phyloP scores from a whole-genome alignment of 495 filamentous ascomycete species.

The Penicillium pulvis region DNA sequence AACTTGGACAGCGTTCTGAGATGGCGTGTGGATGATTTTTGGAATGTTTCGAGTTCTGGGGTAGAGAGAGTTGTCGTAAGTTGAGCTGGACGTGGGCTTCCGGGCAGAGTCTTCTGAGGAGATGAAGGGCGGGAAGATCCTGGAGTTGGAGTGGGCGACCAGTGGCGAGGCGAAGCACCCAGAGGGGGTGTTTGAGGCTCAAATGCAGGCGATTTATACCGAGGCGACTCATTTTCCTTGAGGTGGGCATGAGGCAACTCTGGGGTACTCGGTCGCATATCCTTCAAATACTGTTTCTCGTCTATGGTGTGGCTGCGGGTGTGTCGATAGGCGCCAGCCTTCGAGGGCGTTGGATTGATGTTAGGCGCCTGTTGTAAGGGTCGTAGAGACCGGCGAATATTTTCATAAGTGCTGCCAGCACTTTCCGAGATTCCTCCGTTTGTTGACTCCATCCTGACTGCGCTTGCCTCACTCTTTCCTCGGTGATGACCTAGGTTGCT shows the following conservation, averaged over 20 bases:
- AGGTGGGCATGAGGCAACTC: conserved; percentile 31
- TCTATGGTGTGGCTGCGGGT: conserved; percentile 47
- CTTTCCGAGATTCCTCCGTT: conserved; percentile 37
- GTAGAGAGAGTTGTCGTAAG: conserved; percentile 54
- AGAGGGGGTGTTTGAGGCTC: conserved; percentile 37
- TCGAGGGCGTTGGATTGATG: conserved; percentile 38
- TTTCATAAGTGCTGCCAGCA: conserved; percentile 63
- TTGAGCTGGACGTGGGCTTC: conserved; percentile 41
- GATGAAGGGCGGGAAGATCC: conserved; percentile 39
- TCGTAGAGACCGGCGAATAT: conserved; percentile 73
- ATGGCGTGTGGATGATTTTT: conserved; percentile 84
- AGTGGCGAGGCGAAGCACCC: conserved; percentile 34
- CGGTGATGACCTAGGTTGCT: conserved; percentile 63
- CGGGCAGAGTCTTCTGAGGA: conserved; percentile 45
- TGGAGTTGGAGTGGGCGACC: conserved; percentile 29
- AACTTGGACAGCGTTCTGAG: conserved; percentile 86
- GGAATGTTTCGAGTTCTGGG: conserved; percentile 75
- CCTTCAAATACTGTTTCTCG: conserved; percentile 39
- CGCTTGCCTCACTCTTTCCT: conserved; percentile 70
- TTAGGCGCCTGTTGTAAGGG: conserved; percentile 73
- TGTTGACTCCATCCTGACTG: conserved; percentile 33
- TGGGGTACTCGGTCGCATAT: conserved; percentile 36
- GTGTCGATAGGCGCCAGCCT: conserved; percentile 38
- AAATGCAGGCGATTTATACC: conserved; percentile 23
- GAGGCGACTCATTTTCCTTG: conserved; percentile 38